Conservation (phyloP, 208 protist species). For the Angomonas desouzai region DNA sequence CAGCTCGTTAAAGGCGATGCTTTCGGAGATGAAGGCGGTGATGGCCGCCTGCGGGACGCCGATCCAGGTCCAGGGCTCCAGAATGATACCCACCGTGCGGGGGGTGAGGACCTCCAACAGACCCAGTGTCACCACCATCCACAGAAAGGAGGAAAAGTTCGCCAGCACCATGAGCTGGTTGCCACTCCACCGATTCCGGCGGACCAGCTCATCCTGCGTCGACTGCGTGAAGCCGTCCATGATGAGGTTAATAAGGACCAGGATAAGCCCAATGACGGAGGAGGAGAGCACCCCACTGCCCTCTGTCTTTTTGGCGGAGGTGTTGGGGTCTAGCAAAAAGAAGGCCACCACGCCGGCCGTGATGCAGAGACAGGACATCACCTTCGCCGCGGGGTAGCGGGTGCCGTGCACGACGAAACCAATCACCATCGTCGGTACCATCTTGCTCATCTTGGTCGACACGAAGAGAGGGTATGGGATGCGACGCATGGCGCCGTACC, state of each 20-base stretch:
- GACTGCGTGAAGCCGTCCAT: slow-evolving; percentile 83
- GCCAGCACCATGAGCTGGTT: slow-evolving; percentile 60
- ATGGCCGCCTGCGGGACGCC: slow-evolving; percentile 1
- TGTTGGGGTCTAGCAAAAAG: slow-evolving; percentile 38
- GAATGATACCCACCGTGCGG: slow-evolving; percentile 13
- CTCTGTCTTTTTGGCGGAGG: neutral
- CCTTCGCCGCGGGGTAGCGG: slow-evolving; percentile 55
- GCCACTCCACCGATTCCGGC: slow-evolving; percentile 46
- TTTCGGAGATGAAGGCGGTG: slow-evolving; percentile 1
- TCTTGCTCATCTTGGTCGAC: slow-evolving; percentile 84
- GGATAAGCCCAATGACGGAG: slow-evolving; percentile 32
- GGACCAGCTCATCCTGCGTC: slow-evolving; percentile 79
- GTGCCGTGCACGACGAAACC: slow-evolving; percentile 66
- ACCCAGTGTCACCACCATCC: slow-evolving; percentile 25
- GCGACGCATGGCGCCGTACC: slow-evolving; percentile 74
- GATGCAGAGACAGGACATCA: slow-evolving; percentile 49
- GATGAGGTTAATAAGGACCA: slow-evolving; percentile 56
- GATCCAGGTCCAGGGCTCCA: slow-evolving; percentile 26
- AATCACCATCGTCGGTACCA: slow-evolving; percentile 80
- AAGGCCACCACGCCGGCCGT: slow-evolving; percentile 63
- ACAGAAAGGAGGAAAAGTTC: slow-evolving; percentile 47
- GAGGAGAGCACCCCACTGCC: neutral
- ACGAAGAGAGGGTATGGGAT: slow-evolving; percentile 78
- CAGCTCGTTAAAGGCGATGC: slow-evolving; percentile 52
- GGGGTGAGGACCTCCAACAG: slow-evolving; percentile 30